Evolutionary conservation across 371 early-diverging fungal species (phyloP), one percentile per base, ranked within the genome.

Genomic region (Mucor plumbeus): DNA sequence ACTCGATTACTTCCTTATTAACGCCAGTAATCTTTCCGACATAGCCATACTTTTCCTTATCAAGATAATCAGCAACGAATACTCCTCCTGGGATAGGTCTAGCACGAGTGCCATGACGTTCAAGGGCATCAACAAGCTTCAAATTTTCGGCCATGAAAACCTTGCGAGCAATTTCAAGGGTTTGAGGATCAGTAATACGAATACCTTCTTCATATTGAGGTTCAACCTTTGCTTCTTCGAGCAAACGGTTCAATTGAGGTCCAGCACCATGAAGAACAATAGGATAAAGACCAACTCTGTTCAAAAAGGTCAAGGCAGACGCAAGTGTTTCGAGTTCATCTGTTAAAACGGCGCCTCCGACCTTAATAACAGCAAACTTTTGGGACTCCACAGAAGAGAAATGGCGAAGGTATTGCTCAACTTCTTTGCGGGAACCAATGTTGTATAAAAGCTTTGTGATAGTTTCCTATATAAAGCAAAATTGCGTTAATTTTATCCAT

Each of bases 351-450:
- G 97, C 99, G 13, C 99, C 99, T 61, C 99, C 99, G 19, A 98
- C 98, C 77, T 98, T 98, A 83, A 98, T 97, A 60, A 98, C 97
- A 15, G 99, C 99, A 83, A 98, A 98, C 84, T 96, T 95, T 85
- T 97, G 97, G n/a, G 95, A 94, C 73, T 97, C 97, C 43, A 97
- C 97, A 0, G 93, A 92, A 0, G 95, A 92, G 74, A 97, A 98
- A 71, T 96, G 96, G 53, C 93, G 90, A 65, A 98, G 88, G 71
- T 98, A 98, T 81, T 96, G 96, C 70, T 98, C 97, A 31, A 97
- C 98, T 74, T 98, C 99, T 81, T 95, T 94, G 70, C 94, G 93
- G 40, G 97, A 96, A 43, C 97, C 99, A 79, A 98, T 97, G 81
- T 97, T 98, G 85, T 97, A 97, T 38, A 98, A 85, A n/a, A 98